These are phyloP conservation scores for Rhypophila decipiens DNA, from an alignment of 495 filamentous ascomycete species.

Conservation along the genomic window DNA sequence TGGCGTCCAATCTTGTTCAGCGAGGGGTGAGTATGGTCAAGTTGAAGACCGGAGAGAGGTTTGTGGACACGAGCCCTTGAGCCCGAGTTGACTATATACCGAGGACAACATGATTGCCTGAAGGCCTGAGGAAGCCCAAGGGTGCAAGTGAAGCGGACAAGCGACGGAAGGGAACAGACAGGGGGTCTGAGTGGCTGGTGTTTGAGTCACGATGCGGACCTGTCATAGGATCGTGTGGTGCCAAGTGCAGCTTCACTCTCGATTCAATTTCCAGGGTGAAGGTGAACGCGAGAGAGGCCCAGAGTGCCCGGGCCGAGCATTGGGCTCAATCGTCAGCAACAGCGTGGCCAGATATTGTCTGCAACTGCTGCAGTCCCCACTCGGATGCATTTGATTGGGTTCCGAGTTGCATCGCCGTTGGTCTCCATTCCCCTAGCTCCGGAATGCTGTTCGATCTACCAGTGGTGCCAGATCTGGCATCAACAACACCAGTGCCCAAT, in stretches of 20 bases:
- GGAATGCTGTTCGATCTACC: slow-evolving; percentile 8
- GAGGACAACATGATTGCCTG: slow-evolving; percentile 1
- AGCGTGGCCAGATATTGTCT: too few relatives aligned
- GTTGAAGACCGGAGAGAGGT: slow-evolving; percentile 7
- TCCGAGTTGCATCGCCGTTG: too few relatives aligned
- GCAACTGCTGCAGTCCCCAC: too few relatives aligned
- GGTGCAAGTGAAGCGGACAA: neutral
- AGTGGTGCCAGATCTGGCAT: slow-evolving; percentile 14
- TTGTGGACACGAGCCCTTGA: slow-evolving; percentile 1
- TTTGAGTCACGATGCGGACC: slow-evolving; percentile 11
- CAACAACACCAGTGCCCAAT: slow-evolving; percentile 12
- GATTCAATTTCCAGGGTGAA: slow-evolving; percentile 6
- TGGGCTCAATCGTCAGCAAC: slow-evolving; percentile 13
- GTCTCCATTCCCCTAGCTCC: neutral
- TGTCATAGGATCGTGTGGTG: slow-evolving; percentile 6
- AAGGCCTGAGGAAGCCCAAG: neutral
- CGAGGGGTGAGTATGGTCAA: neutral
- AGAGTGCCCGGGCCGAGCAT: slow-evolving; percentile 5
- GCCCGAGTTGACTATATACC: too few relatives aligned
- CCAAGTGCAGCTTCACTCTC: slow-evolving; percentile 4
- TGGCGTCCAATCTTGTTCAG: slow-evolving; percentile 13
- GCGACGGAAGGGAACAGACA: neutral
- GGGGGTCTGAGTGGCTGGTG: slow-evolving; percentile 4
- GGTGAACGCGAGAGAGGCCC: slow-evolving; percentile 9
- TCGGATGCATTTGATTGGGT: neutral